phyloP scores from a whole-genome alignment of 495 filamentous ascomycete species.

The Neurospora sp. region DNA sequence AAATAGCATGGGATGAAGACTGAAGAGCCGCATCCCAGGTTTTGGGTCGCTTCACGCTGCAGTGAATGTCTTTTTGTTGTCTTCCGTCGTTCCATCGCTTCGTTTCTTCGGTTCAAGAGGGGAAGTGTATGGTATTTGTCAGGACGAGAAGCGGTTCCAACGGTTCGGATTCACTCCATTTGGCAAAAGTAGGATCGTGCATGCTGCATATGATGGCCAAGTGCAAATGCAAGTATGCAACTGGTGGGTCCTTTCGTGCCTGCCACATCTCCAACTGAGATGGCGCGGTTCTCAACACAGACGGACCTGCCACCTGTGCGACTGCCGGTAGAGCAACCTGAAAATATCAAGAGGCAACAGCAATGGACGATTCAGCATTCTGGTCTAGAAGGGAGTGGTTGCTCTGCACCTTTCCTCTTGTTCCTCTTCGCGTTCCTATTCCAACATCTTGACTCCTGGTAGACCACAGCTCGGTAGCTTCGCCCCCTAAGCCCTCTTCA shows the following conservation, averaged over 20 bases:
- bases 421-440: neutral
- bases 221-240: neutral
- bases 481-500: neutral
- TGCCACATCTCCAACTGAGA: neutral
- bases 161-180: no score
- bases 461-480: neutral
- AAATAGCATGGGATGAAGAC: neutral
- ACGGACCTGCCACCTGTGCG: neutral
- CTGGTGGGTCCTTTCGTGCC: neutral
- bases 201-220: neutral
- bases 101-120: neutral
- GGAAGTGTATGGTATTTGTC: neutral
- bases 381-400: neutral
- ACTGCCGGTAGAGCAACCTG: neutral
- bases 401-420: neutral
- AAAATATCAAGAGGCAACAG: neutral
- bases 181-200: neutral
- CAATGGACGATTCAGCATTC: neutral
- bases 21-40: neutral
- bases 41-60: neutral
- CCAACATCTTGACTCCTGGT: neutral
- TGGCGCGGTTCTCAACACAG: neutral
- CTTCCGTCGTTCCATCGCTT: neutral
- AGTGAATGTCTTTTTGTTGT: neutral
- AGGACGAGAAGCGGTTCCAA: no score